A percentile compares a stretch with the other conserved stretches of the same genome.
Conservation (phyloP, 176 grass and related monocot genomes). For the Rhynchospora pubera region DNA sequence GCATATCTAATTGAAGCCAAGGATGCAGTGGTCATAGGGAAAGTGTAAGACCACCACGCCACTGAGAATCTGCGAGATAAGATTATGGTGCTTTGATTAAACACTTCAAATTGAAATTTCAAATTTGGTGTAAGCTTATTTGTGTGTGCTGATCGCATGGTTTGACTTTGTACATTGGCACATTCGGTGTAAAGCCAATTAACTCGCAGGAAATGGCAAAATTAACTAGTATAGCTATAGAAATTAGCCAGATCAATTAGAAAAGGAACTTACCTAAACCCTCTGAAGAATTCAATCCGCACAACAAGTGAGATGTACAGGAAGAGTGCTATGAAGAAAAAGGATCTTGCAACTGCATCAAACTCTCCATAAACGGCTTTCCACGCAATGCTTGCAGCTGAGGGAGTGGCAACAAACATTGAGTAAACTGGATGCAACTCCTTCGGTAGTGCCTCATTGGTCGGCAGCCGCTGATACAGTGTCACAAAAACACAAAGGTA, state of each 20-base stretch:
- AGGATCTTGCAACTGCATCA: conserved; percentile 69
- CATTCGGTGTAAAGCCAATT: background rate
- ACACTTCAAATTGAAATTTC: background rate
- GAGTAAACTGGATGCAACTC: conserved; percentile 97
- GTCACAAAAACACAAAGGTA: conserved; percentile 94
- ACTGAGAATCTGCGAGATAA: conserved; percentile 65
- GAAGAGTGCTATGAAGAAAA: conserved; percentile 95
- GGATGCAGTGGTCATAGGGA: conserved; percentile 95
- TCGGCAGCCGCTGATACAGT: conserved; percentile 88
- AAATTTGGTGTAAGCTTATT: background rate
- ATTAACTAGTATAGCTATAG: background rate
- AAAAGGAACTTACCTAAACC: conserved; percentile 47
- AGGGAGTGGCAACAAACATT: conserved; percentile 98
- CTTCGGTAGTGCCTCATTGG: conserved; percentile 86
- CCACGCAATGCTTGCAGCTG: conserved; percentile 90
- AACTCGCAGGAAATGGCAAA: background rate
- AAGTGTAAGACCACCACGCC: conserved; percentile 99
- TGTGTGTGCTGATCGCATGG: background rate
- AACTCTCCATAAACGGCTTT: conserved; percentile 69
- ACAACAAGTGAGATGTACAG: conserved; percentile 79
- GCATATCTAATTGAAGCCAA: conserved; percentile 80
- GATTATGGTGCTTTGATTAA: background rate
- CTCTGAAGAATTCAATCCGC: conserved; percentile 98
- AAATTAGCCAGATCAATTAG: background rate
- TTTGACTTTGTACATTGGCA: background rate